A percentile compares a stretch with the other conserved stretches of the same genome.
These are phyloP conservation scores for Ocimum tenuiflorum DNA, from an alignment of 257 asterid genomes.

Conservation along the genomic window DNA sequence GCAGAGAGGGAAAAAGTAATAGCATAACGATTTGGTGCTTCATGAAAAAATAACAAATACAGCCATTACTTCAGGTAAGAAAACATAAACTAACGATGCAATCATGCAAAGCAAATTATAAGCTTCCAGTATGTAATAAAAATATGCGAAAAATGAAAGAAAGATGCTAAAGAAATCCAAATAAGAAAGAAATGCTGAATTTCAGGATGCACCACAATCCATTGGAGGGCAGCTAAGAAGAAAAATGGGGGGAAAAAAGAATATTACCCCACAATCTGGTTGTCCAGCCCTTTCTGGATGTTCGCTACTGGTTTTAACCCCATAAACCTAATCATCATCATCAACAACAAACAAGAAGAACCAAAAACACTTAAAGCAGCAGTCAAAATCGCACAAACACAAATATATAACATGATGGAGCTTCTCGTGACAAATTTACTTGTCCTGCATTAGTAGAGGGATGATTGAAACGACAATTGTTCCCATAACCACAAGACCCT, in stretches of 20 bases:
- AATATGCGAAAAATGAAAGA: background rate
- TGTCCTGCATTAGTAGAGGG: constrained; percentile 35
- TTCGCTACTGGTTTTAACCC: constrained; percentile 28
- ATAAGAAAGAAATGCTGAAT: background rate
- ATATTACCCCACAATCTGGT: constrained; percentile 56
- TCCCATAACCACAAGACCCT: constrained; percentile 66
- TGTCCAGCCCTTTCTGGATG: constrained; percentile 57
- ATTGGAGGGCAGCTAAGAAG: background rate
- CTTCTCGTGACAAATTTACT: constrained; percentile 15
- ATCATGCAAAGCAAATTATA: background rate
- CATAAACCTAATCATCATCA: constrained; percentile 29
- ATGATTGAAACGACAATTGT: constrained; percentile 60
- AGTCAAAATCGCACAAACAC: background rate
- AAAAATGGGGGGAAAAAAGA: background rate
- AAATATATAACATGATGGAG: background rate
- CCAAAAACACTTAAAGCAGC: background rate
- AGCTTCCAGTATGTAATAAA: background rate
- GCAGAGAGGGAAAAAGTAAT: background rate
- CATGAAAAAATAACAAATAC: background rate
- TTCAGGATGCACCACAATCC: background rate
- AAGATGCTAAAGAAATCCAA: background rate
- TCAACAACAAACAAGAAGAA: constrained; percentile 18
- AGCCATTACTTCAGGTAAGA: background rate
- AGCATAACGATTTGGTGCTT: background rate
- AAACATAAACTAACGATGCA: background rate